Conservation (phyloP, 2,329 filamentous ascomycete genomes). For the Ophiostoma ulmi region DNA sequence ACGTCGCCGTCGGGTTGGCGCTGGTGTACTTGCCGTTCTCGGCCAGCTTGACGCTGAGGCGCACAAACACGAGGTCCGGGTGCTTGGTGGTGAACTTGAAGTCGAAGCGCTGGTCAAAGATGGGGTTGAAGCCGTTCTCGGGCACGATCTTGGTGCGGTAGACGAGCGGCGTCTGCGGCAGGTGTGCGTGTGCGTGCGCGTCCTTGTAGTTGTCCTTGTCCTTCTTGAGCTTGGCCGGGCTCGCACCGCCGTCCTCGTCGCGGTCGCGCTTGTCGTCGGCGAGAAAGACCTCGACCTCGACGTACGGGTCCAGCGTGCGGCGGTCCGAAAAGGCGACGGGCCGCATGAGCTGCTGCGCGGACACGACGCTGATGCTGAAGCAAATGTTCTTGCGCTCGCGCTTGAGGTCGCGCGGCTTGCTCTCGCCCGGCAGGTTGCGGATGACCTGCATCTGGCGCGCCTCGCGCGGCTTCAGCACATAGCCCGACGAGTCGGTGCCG, state of each 20-base stretch:
- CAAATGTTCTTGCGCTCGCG: constrained; percentile 75
- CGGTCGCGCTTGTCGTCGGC: constrained; percentile 92
- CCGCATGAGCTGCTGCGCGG: constrained; percentile 88
- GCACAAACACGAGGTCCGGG: constrained; percentile 86
- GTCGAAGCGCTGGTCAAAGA: constrained; percentile 73
- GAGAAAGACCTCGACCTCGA: constrained; percentile 91
- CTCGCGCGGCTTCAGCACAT: constrained; percentile 86
- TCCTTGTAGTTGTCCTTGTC: constrained; percentile 44
- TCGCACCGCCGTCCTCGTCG: constrained; percentile 47
- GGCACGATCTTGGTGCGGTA: constrained; percentile 74
- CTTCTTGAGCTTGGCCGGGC: constrained; percentile 42
- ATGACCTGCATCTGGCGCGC: constrained; percentile 66
- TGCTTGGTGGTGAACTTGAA: constrained; percentile 89
- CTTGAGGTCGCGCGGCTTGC: constrained; percentile 50
- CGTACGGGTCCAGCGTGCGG: constrained; percentile 80
- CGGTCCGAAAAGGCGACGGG: constrained; percentile 50
- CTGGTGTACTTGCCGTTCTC: constrained; percentile 67
- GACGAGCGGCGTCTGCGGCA: constrained; percentile 21
- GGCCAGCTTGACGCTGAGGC: constrained; percentile 86
- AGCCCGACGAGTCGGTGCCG: constrained; percentile 78
- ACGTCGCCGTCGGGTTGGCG: constrained; percentile 65
- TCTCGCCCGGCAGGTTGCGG: constrained; percentile 46
- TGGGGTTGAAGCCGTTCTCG: constrained; percentile 90
- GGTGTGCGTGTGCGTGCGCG: too few species aligned
- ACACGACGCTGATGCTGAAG: constrained; percentile 84